Conservation (phyloP, 371 early-diverging fungal species). For the Mortierella sp. region DNA sequence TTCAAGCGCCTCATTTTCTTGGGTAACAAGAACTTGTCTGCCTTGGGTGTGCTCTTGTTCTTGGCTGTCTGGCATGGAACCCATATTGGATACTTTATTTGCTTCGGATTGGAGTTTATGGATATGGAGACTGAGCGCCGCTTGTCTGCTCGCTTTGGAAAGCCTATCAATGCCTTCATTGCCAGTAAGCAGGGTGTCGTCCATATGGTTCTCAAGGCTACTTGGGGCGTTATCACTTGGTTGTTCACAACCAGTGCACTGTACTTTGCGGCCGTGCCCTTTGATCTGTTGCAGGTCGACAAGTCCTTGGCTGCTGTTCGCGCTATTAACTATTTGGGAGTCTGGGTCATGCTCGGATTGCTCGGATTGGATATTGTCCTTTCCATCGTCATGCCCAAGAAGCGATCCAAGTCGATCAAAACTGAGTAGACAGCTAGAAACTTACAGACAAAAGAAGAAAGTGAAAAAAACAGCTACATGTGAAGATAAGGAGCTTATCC, state of each 20-base stretch:
- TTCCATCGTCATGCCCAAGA: constrained; percentile 49
- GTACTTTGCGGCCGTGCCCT: constrained; percentile 53
- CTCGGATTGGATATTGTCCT: constrained; percentile 31
- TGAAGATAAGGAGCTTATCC: background rate
- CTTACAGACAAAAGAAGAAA: background rate
- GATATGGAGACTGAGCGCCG: constrained; percentile 67
- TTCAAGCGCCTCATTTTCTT: constrained; percentile 79
- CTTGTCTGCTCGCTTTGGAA: constrained; percentile 33
- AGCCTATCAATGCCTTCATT: constrained; percentile 43
- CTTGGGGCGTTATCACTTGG: constrained; percentile 40
- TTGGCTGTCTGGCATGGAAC: constrained; percentile 85
- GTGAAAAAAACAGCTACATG: background rate
- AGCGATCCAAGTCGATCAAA: constrained; percentile 50
- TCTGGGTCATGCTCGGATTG: constrained; percentile 40
- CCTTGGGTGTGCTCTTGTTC: constrained; percentile 72
- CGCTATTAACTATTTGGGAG: constrained; percentile 37
- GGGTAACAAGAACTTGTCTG: constrained; percentile 74
- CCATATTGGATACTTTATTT: constrained; percentile 72
- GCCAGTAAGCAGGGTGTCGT: constrained; percentile 23
- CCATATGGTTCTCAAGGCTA: constrained; percentile 17
- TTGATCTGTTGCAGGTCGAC: constrained; percentile 47
- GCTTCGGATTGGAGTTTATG: constrained; percentile 75
- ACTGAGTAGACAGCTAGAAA: constrained; percentile 31
- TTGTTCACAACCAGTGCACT: constrained; percentile 45
- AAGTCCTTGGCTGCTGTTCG: constrained; percentile 38